phyloP scores from a whole-genome alignment of 2,329 filamentous ascomycete species.

The Aspergillus fructus region DNA sequence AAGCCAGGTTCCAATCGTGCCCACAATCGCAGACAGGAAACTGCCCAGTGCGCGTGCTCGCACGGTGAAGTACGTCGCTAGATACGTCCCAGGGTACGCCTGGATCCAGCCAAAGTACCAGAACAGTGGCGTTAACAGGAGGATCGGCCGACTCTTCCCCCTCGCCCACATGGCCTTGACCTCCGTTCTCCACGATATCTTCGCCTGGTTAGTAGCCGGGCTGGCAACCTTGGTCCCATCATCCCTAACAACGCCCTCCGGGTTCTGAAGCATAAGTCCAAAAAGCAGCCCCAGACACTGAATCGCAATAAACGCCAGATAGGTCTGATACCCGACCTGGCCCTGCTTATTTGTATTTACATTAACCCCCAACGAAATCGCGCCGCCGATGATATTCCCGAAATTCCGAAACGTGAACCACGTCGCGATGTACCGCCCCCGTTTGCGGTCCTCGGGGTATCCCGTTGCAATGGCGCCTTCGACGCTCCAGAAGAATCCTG shows the following conservation, averaged over 20 bases:
- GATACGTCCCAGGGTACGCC: constrained; percentile 44
- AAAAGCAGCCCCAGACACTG: constrained; percentile 48
- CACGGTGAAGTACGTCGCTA: constrained; percentile 46
- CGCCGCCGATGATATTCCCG: constrained; percentile 51
- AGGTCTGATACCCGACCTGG: constrained; percentile 27
- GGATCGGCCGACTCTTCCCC: constrained; percentile 28
- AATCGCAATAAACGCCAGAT: constrained; percentile 49
- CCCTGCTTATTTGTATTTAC: constrained; percentile 31
- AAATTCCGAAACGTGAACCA: constrained; percentile 46
- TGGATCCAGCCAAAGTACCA: constrained; percentile 35
- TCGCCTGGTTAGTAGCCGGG: not conserved
- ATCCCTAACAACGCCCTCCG: constrained; percentile 45
- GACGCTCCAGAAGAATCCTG: not conserved
- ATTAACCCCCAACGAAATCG: constrained; percentile 52
- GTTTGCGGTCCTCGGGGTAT: constrained; percentile 32
- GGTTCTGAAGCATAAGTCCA: constrained; percentile 45
- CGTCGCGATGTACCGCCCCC: constrained; percentile 25
- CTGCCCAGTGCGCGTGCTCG: constrained; percentile 39
- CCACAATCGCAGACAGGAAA: constrained; percentile 41
- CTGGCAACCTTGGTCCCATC: constrained; percentile 32
- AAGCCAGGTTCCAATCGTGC: constrained; percentile 41
- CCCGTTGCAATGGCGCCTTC: constrained; percentile 39
- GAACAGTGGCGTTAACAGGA: constrained; percentile 40
- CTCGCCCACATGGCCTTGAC: constrained; percentile 38
- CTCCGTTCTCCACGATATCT: constrained; percentile 30